Conservation (phyloP, 78 protist genomes). For the Carpediemonas membranifera region DNA sequence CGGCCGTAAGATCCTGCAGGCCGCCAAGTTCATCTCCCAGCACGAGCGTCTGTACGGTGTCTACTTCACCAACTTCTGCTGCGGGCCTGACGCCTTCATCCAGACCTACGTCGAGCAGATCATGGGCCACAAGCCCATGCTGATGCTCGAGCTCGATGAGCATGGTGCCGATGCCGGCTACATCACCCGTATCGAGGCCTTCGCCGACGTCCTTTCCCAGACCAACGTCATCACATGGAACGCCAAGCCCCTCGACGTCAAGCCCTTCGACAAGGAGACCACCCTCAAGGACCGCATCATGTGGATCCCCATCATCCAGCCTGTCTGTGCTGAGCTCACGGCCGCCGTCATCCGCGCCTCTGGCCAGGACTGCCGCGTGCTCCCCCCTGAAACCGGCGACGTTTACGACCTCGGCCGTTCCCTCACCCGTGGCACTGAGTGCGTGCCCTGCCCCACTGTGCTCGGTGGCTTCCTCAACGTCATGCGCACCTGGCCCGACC, state of each 20-base stretch:
- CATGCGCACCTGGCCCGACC: not conserved
- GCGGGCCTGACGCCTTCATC: conserved; percentile 5
- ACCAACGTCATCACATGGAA: not conserved
- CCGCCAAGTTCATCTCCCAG: not conserved
- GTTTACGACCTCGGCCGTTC: conserved; percentile 2
- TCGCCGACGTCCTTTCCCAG: not conserved
- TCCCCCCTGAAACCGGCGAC: not conserved
- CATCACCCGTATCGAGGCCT: conserved; percentile 4
- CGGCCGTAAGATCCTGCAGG: not conserved
- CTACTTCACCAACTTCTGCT: not conserved
- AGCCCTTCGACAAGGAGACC: not conserved
- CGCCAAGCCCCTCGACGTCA: not conserved
- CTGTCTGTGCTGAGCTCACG: not conserved
- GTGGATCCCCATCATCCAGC: not conserved
- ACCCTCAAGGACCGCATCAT: not conserved
- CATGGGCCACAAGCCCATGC: not conserved
- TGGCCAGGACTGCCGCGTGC: not conserved
- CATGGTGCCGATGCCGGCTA: conserved; percentile 1
- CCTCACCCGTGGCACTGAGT: not conserved
- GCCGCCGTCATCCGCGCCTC: not conserved
- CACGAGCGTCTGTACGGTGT: not conserved
- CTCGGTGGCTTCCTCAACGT: not conserved
- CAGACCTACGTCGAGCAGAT: not conserved
- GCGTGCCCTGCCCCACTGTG: not conserved
- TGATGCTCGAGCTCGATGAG: not conserved